phyloP scores from a whole-genome alignment of 345 rosid species.

The Ceriops zippeliana region DNA sequence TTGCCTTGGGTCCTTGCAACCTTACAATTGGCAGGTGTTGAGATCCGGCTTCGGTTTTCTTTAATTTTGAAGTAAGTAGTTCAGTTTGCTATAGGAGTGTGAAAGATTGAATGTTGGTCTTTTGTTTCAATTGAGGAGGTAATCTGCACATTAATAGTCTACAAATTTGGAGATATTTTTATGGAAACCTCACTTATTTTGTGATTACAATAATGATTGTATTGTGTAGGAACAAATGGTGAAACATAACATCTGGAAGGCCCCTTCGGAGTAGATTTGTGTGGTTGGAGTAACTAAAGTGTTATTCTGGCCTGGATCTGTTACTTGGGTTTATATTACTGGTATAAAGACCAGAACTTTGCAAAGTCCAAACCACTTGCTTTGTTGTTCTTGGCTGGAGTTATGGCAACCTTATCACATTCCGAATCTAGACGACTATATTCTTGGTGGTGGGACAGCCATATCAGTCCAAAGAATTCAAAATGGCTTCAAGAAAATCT shows the following conservation, averaged over 20 bases:
- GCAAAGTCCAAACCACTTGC: constrained; percentile 61
- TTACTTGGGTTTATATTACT: constrained; percentile 38
- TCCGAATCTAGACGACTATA: constrained; percentile 35
- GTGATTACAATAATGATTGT: background rate
- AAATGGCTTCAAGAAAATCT: constrained; percentile 88
- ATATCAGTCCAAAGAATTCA: constrained; percentile 65
- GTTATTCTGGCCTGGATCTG: constrained; percentile 72
- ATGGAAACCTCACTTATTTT: background rate
- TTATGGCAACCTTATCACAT: constrained; percentile 29
- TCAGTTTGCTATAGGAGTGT: constrained; percentile 11
- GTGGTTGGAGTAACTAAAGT: constrained; percentile 18
- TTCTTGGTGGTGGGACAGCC: constrained; percentile 95
- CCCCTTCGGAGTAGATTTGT: constrained; percentile 1
- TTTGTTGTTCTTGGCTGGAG: constrained; percentile 45
- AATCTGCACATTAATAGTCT: constrained; percentile 5
- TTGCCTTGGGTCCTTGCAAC: background rate
- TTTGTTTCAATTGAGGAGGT: constrained; percentile 19
- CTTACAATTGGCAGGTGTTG: constrained; percentile 17
- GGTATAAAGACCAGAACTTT: constrained; percentile 43
- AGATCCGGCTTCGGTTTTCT: constrained; percentile 26
- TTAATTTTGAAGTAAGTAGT: constrained; percentile 8
- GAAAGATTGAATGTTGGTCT: background rate
- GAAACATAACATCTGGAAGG: constrained; percentile 9
- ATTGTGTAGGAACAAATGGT: constrained; percentile 18
- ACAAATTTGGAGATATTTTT: background rate